Conservation (phyloP, 306 rosid species). For the Herpetospermum pedunculosum region DNA sequence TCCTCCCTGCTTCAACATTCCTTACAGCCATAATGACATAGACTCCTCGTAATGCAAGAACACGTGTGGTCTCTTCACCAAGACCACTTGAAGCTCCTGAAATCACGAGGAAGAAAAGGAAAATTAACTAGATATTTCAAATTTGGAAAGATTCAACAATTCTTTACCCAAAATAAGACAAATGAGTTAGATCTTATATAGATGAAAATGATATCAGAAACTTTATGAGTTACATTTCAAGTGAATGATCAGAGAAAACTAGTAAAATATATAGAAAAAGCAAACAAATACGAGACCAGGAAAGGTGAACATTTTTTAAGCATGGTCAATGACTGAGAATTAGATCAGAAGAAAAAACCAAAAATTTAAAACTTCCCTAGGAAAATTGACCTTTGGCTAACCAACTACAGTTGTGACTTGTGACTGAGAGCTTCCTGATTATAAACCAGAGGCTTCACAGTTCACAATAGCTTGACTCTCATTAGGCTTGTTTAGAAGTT, state of each 20-base stretch:
- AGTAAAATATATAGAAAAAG: not conserved
- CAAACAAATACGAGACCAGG: not conserved
- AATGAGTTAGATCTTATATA: not conserved
- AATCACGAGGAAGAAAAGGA: constrained; percentile 3
- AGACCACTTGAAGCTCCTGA: constrained; percentile 76
- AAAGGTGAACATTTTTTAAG: not conserved
- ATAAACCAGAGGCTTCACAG: not conserved
- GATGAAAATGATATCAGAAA: not conserved
- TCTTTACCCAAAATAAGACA: not conserved
- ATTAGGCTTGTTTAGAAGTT: not conserved
- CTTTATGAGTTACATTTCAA: not conserved
- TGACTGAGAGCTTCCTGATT: not conserved
- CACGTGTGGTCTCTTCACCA: constrained; percentile 48
- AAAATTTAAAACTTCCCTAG: not conserved
- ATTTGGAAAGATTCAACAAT: not conserved
- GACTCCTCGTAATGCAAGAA: constrained; percentile 51
- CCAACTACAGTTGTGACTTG: not conserved
- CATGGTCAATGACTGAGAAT: not conserved
- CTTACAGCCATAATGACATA: constrained; percentile 83
- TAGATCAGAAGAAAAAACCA: not conserved
- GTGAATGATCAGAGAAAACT: not conserved
- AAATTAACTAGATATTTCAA: not conserved
- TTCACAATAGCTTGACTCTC: not conserved
- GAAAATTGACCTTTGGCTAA: not conserved
- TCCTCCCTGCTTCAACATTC: constrained; percentile 36